Evolutionary conservation across 2,329 filamentous ascomycete genomes (phyloP).

Genomic region (Fusarium sp.): DNA sequence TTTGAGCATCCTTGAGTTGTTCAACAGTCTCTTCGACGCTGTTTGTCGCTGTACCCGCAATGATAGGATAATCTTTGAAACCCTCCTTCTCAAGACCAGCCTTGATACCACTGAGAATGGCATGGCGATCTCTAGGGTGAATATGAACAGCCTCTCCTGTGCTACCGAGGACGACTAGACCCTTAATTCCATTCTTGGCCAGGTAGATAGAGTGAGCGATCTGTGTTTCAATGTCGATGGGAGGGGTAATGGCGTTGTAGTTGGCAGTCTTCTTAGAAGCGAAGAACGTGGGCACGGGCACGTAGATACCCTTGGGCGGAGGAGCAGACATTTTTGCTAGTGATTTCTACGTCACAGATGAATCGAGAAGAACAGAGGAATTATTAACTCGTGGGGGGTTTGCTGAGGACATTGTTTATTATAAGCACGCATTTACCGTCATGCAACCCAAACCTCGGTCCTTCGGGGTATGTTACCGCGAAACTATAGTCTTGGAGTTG

Average conservation of each 20-base stretch:
- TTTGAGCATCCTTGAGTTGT: conserved; percentile 63
- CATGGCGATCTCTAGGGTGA: conserved; percentile 63
- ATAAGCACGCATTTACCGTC: conserved; percentile 24
- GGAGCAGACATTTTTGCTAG: conserved; percentile 38
- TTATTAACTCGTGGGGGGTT: conserved; percentile 20
- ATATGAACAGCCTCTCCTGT: conserved; percentile 73
- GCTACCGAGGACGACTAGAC: conserved; percentile 69
- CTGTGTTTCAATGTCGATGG: conserved; percentile 67
- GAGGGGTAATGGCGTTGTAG: conserved; percentile 56
- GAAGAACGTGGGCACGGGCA: conserved; percentile 73
- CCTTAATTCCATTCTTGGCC: conserved; percentile 66
- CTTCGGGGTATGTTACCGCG: conserved; percentile 39
- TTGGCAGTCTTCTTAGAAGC: conserved; percentile 52
- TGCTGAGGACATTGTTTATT: conserved; percentile 23
- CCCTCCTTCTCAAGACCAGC: conserved; percentile 64
- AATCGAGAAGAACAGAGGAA: background rate
- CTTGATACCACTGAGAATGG: conserved; percentile 64
- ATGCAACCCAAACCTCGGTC: conserved; percentile 28
- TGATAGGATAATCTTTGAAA: conserved; percentile 67
- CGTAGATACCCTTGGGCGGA: conserved; percentile 66
- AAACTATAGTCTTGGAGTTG: conserved; percentile 21
- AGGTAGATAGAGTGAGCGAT: conserved; percentile 67
- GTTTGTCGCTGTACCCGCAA: conserved; percentile 69
- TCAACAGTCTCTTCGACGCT: conserved; percentile 69
- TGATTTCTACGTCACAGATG: background rate